Conservation (phyloP, 768 basidiomycete genomes). For the Pseudohyphozyma bogoriensis region DNA sequence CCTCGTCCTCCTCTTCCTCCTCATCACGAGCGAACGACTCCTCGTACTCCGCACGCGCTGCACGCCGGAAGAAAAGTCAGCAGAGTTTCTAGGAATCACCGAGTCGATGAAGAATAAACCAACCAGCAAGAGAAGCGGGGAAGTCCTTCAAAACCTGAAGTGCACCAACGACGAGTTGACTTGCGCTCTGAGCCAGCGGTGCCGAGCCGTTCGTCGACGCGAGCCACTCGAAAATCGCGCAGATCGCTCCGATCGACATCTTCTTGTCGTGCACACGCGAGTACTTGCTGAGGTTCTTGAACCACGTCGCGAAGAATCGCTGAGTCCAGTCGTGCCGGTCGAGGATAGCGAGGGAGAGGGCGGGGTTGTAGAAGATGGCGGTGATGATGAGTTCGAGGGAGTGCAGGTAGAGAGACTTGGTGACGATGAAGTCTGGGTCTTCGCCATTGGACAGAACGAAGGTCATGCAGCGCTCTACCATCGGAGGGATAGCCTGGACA, state of each 20-base stretch:
- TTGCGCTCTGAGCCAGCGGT: constrained; percentile 47
- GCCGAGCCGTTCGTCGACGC: constrained; percentile 48
- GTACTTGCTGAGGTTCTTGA: constrained; percentile 49
- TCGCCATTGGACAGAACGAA: constrained; percentile 42
- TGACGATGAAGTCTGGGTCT: constrained; percentile 44
- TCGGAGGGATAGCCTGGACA: constrained; percentile 52
- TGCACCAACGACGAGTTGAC: constrained; percentile 65
- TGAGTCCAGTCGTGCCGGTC: constrained; percentile 56
- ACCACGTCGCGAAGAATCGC: constrained; percentile 78
- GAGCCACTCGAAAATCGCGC: constrained; percentile 62
- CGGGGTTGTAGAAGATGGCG: constrained; percentile 70
- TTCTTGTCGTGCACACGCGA: constrained; percentile 88
- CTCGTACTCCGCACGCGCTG: constrained; percentile 56
- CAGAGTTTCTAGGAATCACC: not conserved
- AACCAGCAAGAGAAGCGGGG: constrained; percentile 65
- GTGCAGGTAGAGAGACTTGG: constrained; percentile 56
- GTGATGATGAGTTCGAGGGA: constrained; percentile 78
- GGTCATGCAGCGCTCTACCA: constrained; percentile 55
- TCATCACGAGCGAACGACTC: constrained; percentile 43
- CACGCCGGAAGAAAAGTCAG: constrained; percentile 7
- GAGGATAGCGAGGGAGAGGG: constrained; percentile 64
- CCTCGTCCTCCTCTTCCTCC: constrained; percentile 43
- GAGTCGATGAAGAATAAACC: constrained; percentile 23
- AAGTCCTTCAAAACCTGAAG: constrained; percentile 67
- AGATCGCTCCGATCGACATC: constrained; percentile 63